Percentiles rank a stretch among this genome's conserved stretches.
Conservation (phyloP, 257 asterid genomes). For the Petunia secreta region DNA sequence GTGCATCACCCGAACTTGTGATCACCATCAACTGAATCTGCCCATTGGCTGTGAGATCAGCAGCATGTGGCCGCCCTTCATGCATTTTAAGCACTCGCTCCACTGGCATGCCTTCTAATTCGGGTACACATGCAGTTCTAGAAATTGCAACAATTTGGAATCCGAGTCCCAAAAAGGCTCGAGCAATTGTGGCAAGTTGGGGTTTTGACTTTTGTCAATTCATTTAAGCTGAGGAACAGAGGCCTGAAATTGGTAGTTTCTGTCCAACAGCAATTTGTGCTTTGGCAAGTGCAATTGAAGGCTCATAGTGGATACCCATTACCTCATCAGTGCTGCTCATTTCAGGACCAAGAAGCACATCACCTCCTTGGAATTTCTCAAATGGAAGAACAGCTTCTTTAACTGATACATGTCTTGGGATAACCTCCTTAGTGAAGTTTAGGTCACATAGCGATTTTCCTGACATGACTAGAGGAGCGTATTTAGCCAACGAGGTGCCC, state of each 20-base stretch:
- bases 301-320: constrained; percentile 69
- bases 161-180: constrained; percentile 61
- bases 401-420: constrained; percentile 74
- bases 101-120: constrained; percentile 60
- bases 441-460: constrained; percentile 76
- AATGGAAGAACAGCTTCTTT: constrained; percentile 93
- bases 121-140: constrained; percentile 76
- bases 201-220: constrained; percentile 74
- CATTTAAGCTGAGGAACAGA: constrained; percentile 73
- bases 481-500: constrained; percentile 87
- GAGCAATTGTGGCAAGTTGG: constrained; percentile 61
- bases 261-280: constrained; percentile 85
- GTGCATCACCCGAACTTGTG: constrained; percentile 77
- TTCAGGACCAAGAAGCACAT: constrained; percentile 86
- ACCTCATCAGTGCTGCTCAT: constrained; percentile 97
- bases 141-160: constrained; percentile 75
- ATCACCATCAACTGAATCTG: constrained; percentile 89
- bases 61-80: constrained; percentile 89
- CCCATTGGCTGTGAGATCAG: constrained; percentile 79
- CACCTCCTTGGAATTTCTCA: constrained; percentile 90
- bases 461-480: constrained; percentile 89
- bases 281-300: constrained; percentile 78
- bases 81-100: constrained; percentile 87
- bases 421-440: constrained; percentile 71
- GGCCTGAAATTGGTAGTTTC: constrained; percentile 76